These are phyloP conservation scores for Podila verticillata DNA, from an alignment of 192 early-diverging fungal genomes.

Conservation along the genomic window DNA sequence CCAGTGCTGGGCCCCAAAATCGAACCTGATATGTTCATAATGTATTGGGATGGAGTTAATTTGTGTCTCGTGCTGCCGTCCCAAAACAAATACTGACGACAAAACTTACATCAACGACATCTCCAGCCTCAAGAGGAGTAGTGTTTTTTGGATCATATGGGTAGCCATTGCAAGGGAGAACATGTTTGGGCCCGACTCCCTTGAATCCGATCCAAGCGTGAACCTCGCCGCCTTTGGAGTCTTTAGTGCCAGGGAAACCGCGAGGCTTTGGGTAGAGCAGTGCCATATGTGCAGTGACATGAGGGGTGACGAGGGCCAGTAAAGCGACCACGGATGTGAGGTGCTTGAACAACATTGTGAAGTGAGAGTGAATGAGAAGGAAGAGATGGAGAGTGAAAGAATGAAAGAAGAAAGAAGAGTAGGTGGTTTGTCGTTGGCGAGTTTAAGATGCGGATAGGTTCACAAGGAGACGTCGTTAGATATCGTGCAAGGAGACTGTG, in stretches of 20 bases:
- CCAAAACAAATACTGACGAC: neutral
- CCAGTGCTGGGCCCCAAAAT: conserved; percentile 39
- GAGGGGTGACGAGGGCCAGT: neutral
- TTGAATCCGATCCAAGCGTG: conserved; percentile 27
- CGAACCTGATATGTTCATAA: conserved; percentile 9
- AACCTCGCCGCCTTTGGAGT: conserved; percentile 5
- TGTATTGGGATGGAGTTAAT: neutral
- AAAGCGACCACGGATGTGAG: neutral
- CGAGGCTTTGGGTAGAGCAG: conserved; percentile 27
- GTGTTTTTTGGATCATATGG: too few species aligned
- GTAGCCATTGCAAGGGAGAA: conserved; percentile 31
- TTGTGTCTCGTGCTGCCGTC: neutral
- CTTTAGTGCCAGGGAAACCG: conserved; percentile 3
- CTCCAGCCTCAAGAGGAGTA: conserved; percentile 31
- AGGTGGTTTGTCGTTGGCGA: neutral
- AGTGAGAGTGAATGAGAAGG: neutral
- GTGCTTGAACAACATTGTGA: neutral
- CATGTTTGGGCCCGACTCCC: neutral
- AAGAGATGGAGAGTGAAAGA: neutral
- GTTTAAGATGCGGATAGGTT: neutral
- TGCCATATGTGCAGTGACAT: conserved; percentile 24
- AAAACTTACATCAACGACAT: conserved; percentile 30
- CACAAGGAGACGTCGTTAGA: too few species aligned
- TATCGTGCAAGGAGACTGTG: too few species aligned
- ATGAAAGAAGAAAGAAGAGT: neutral